phyloP scores from a whole-genome alignment of 2,329 filamentous ascomycete genomes.

The Raffaelea ambrosiae region DNA sequence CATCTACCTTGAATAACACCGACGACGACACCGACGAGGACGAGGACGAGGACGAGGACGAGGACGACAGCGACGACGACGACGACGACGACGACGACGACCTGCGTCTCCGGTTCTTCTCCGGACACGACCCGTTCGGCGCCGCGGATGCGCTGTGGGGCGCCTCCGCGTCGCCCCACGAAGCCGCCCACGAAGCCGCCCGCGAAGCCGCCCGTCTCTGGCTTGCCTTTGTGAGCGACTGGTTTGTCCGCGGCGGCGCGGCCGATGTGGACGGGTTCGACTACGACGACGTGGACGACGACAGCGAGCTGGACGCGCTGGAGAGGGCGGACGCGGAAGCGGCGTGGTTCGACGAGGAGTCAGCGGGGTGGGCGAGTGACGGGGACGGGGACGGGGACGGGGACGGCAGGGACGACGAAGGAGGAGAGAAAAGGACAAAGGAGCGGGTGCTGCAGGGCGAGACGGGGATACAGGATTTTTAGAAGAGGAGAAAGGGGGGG shows the following conservation, averaged over 20 bases:
- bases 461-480: constrained; percentile 58
- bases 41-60: constrained; percentile 2
- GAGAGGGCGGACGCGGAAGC: constrained; percentile 59
- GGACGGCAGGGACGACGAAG: neutral
- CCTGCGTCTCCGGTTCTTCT: no score
- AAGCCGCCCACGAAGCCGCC: constrained; percentile 21
- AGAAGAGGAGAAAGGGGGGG: no score
- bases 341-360: constrained; percentile 72
- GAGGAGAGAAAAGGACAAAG: constrained; percentile 26
- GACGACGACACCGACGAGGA: constrained; percentile 7
- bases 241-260: constrained; percentile 61
- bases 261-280: constrained; percentile 64
- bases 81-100: neutral
- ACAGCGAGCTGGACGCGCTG: constrained; percentile 61
- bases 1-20: neutral
- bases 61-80: neutral
- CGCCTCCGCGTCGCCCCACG: no score
- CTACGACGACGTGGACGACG: constrained; percentile 60
- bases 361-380: constrained; percentile 54
- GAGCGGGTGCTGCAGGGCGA: constrained; percentile 39
- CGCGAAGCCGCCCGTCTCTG: constrained; percentile 63
- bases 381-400: constrained; percentile 20
- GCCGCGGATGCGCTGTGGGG: constrained; percentile 14
- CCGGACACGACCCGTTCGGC: neutral
- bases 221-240: constrained; percentile 60